Evolutionary conservation across 2,329 filamentous ascomycete genomes (phyloP), one percentile per base, ranked within the genome.

Genomic region (Tolypocladium capitatum): DNA sequence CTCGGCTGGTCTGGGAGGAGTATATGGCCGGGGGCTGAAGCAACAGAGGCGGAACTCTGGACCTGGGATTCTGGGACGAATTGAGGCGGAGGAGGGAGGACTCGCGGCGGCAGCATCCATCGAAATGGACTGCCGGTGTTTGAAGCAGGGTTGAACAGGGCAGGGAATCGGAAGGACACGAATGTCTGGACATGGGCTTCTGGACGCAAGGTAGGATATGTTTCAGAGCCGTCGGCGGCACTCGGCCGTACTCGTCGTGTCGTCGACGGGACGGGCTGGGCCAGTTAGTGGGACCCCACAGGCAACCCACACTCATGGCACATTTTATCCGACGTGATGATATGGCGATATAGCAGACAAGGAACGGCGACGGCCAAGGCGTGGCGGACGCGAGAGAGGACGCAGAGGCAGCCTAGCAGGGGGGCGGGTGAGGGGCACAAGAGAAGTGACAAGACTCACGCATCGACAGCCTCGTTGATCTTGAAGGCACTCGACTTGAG

Each of bases 381-480:
- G 21, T 27, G 40, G 30, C 24, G n/a, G 35, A 31, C 20, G 33
- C 24, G 28, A 45, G 28, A 49, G 48, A 46, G 30, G 43, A 32
- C 46, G 43, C 45, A 42, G 32, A 45, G 16, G 27, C 27, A 27
- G 8, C 27, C 8, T 7, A 21, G 36, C 36, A 50, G 46, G 24
- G 20, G 11, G 7, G 43, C 45, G 32, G 38, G 33, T 18, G 32
- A 20, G 33, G 43, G 46, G 45, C 48, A 35, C 35, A 31, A 5
- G 48, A 50, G 38, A 46, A 54, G 46, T n/a, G 32, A 21, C 27
- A 14, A 14, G n/a, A 78, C 76, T 76, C 68, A 80, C 76, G 69
- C 63, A 65, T 80, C 74, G 44, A 77, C 63, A 35, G 76, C 76
- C 49, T 74, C 67, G 48, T 78, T 71, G 7, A 78, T 58, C 56